Conservation (phyloP, 768 basidiomycete genomes). For the Ramaria rubella region DNA sequence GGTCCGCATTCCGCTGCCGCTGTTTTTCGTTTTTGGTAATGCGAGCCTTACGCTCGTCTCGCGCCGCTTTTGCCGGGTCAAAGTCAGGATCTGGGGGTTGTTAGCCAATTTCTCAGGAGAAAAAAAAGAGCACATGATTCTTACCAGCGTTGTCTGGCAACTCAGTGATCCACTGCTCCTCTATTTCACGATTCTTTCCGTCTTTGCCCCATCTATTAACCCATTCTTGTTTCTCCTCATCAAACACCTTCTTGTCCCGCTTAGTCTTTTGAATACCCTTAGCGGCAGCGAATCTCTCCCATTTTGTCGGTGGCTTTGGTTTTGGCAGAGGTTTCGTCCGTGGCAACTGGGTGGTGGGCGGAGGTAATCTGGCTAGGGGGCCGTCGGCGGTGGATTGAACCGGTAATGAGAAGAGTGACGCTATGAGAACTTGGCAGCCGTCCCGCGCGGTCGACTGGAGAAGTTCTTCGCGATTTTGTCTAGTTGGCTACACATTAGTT, state of each 20-base stretch:
- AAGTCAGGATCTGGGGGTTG: slow-evolving; percentile 56
- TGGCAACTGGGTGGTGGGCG: slow-evolving; percentile 71
- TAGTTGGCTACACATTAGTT: slow-evolving; percentile 22
- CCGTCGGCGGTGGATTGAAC: slow-evolving; percentile 70
- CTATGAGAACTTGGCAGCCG: slow-evolving; percentile 74
- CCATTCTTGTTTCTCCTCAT: slow-evolving; percentile 77
- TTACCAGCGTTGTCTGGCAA: slow-evolving; percentile 81
- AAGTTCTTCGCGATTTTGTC: slow-evolving; percentile 73
- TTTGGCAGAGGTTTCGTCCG: slow-evolving; percentile 91
- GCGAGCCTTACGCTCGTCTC: slow-evolving; percentile 72
- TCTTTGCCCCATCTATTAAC: slow-evolving; percentile 36
- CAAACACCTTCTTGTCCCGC: slow-evolving; percentile 52
- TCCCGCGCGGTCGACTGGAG: slow-evolving; percentile 74
- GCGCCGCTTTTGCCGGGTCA: slow-evolving; percentile 72
- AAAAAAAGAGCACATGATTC: slow-evolving; percentile 23
- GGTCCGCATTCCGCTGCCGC: slow-evolving; percentile 61
- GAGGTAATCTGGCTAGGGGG: slow-evolving; percentile 74
- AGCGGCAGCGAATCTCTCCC: slow-evolving; percentile 87
- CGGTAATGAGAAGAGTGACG: slow-evolving; percentile 77
- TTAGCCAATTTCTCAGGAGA: neutral
- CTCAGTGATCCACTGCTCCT: slow-evolving; percentile 75
- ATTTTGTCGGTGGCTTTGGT: slow-evolving; percentile 89
- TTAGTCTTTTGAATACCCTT: slow-evolving; percentile 86
- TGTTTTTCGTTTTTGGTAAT: slow-evolving; percentile 83
- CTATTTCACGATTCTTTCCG: neutral